Evolutionary conservation across 352 stramenopile genomes (phyloP).

Genomic region (Pythium utonaiense): DNA sequence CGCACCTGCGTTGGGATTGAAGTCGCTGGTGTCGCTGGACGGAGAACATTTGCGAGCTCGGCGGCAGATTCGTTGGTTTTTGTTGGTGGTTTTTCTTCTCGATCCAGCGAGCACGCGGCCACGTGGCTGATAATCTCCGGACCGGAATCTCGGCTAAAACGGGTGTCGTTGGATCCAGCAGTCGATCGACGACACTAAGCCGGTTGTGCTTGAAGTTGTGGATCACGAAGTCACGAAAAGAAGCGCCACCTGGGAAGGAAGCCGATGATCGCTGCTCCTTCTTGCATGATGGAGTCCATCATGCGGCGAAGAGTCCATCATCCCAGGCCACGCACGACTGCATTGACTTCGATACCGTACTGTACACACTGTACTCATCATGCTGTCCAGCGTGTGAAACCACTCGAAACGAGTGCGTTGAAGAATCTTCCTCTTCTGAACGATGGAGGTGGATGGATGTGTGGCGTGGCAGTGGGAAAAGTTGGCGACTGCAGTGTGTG

Average conservation of each 20-base stretch:
- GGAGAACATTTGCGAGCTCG: background rate
- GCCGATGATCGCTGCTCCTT: no score
- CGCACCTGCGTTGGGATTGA: conserved; percentile 1
- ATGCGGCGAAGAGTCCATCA: no score
- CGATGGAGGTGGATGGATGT: background rate
- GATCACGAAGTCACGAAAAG: background rate
- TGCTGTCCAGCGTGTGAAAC: background rate
- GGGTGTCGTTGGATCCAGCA: background rate
- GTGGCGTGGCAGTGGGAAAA: background rate
- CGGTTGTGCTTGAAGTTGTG: background rate
- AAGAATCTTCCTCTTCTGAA: background rate
- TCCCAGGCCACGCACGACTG: conserved; percentile 1
- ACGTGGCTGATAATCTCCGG: background rate
- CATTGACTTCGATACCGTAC: background rate
- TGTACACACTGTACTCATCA: background rate
- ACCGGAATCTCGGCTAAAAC: background rate
- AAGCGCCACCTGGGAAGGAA: background rate
- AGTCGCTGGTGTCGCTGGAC: background rate
- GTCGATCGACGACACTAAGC: background rate
- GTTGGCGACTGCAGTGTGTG: background rate
- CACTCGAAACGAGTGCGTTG: background rate
- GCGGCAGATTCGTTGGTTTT: background rate
- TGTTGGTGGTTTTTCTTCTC: background rate
- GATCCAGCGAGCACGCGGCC: background rate
- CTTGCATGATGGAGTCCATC: no score